Base-by-base conservation (phyloP, 306 rosid genomes). In the Corylus avellana region DNA sequence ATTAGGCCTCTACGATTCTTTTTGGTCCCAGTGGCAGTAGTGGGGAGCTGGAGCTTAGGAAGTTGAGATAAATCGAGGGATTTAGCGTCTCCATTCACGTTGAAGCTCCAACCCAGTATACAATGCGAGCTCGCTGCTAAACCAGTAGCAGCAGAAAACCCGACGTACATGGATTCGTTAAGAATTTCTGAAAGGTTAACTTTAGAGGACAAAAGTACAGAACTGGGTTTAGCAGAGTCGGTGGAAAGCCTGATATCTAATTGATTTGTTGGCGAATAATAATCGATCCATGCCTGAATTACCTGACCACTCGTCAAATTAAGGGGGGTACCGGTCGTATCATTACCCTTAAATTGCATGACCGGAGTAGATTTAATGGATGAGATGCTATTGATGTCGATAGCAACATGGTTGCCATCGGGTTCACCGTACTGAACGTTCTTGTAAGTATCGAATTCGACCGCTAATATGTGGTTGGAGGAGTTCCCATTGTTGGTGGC, bases 111-210 rank as follows among this genome's bases (percentile, higher is more conserved):
- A 51, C 86, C 83, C 44, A 61, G 29, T 4, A 83, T 57, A 20
- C 75, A 61, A 49, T 83, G 86, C 44, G 75, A 68, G 29, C 82
- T 83, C 7, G 82, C 66, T 1, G 70, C n/a, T 75, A 59, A 11
- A 29, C 86, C 86, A 68, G 86, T 83, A n/a, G 82, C 68, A 50
- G 76, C 46, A 68, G 86, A 83, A 57, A 83, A 83, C 12, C 83
- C 83, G 1, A 83, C 57, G 39, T 75, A 83, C 86, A 83, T 83
- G 48, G 44, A 79, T 12, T 83, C 77, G 8, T 75, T 32, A 50
- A 83, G 70, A 51, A 79, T 70, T 7, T 73, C 47, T 7, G 86
- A 83, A 2, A 83, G 80, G 72, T 83, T 82, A 9, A 77, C 70
- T 5, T 53, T 42, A 8, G 50, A 50, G 12, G 80, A 35, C 57